phyloP scores from a whole-genome alignment of 31 red algal species.

The Asparagopsis taxiformis region DNA sequence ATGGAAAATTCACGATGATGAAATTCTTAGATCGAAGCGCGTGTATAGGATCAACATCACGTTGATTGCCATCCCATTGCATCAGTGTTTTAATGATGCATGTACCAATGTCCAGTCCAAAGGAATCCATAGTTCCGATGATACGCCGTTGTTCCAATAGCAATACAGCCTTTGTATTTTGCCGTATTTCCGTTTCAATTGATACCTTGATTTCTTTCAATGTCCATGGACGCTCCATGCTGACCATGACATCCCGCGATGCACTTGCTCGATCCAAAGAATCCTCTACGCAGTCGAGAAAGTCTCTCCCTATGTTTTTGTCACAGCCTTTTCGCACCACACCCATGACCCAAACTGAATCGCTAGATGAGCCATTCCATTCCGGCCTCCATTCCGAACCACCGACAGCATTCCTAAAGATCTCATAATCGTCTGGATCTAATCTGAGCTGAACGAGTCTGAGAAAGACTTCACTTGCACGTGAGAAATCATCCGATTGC shows the following conservation, averaged over 20 bases:
- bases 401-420: constrained; percentile 9
- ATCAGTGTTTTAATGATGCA: constrained; percentile 7
- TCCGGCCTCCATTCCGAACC: constrained; percentile 25
- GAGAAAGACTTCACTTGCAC: background rate
- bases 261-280: constrained; percentile 14
- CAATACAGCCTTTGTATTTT: constrained; percentile 8
- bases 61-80: background rate
- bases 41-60: no score
- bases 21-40: background rate
- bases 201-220: constrained; percentile 17
- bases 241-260: constrained; percentile 20
- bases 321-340: background rate
- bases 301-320: background rate
- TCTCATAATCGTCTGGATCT: constrained; percentile 21
- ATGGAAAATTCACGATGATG: background rate
- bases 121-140: constrained; percentile 17
- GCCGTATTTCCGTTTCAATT: background rate
- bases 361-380: constrained; percentile 6
- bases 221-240: constrained; percentile 22
- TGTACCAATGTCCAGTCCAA: constrained; percentile 5
- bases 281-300: constrained; percentile 9
- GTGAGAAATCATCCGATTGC: constrained; percentile 6
- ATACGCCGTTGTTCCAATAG: constrained; percentile 6
- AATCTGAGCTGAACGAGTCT: constrained; percentile 8
- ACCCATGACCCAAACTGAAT: constrained; percentile 10